Evolutionary conservation across 805 yeast species (phyloP).

Genomic region (Candida quercuum): DNA sequence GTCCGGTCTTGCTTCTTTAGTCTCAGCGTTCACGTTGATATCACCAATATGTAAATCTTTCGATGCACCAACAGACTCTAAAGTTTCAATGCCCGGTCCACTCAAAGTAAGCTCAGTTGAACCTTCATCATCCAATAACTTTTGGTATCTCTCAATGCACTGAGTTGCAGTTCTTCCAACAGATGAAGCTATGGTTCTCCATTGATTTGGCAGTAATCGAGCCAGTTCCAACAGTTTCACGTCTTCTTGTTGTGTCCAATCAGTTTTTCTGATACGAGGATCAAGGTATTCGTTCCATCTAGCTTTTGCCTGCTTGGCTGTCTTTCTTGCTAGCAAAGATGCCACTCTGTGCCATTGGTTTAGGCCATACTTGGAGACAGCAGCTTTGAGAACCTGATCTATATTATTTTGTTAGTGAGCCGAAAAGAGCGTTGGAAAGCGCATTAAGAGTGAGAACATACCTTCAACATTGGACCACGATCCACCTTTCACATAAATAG

Average conservation of each 20-base stretch:
- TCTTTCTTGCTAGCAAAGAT: conserved; percentile 75
- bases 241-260: conserved; percentile 79
- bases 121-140: conserved; percentile 47
- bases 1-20: conserved; percentile 79
- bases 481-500: conserved; percentile 80
- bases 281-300: conserved; percentile 88
- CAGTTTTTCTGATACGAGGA: conserved; percentile 58
- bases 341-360: conserved; percentile 95
- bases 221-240: conserved; percentile 61
- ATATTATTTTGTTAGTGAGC: conserved; percentile 16
- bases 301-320: conserved; percentile 88
- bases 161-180: conserved; percentile 83
- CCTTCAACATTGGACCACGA: conserved; percentile 74
- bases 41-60: conserved; percentile 41
- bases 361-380: conserved; percentile 87
- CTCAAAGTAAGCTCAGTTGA: conserved; percentile 31
- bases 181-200: conserved; percentile 84
- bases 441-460: background rate
- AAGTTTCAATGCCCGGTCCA: conserved; percentile 50
- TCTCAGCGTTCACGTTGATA: conserved; percentile 67
- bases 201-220: conserved; percentile 78
- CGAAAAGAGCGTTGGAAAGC: background rate
- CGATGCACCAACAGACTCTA: conserved; percentile 31
- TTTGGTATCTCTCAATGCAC: conserved; percentile 81
- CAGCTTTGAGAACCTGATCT: conserved; percentile 86